Percentiles rank a stretch among this genome's conserved stretches.
These are phyloP conservation scores for Lasiodiplodia sp. DNA, from an alignment of 2,329 filamentous ascomycete genomes.

Conservation along the genomic window DNA sequence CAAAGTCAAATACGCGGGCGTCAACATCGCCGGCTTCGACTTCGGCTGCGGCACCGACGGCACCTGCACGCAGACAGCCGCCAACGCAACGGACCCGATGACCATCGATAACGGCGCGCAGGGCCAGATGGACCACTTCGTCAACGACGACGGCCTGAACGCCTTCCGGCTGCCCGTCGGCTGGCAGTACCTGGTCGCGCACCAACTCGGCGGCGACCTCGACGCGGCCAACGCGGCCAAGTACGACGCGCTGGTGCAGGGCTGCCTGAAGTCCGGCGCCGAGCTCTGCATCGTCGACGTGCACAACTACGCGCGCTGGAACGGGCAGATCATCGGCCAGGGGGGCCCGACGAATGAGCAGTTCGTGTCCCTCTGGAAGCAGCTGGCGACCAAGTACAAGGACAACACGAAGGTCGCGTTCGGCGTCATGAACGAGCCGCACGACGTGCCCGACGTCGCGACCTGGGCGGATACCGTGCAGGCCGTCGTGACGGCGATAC, in stretches of 20 bases:
- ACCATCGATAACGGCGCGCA: conserved; percentile 44
- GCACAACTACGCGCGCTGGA: conserved; percentile 61
- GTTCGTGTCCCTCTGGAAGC: conserved; percentile 65
- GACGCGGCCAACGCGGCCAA: conserved; percentile 57
- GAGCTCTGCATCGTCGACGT: conserved; percentile 65
- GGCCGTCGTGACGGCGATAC: conserved; percentile 69
- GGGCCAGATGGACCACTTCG: conserved; percentile 65
- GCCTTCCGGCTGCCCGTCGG: conserved; percentile 64
- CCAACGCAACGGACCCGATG: conserved; percentile 36
- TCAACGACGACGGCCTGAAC: conserved; percentile 61
- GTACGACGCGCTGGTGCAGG: conserved; percentile 65
- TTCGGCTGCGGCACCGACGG: conserved; percentile 53
- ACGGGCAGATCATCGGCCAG: conserved; percentile 69
- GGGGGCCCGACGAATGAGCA: conserved; percentile 67
- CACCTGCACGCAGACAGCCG: conserved; percentile 35
- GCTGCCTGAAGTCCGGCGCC: conserved; percentile 64
- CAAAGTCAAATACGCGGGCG: conserved; percentile 43
- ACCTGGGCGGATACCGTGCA: conserved; percentile 69
- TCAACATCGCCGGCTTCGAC: conserved; percentile 59
- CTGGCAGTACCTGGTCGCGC: conserved; percentile 68
- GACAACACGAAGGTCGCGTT: conserved; percentile 64
- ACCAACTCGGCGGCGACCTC: conserved; percentile 59
- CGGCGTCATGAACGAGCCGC: conserved; percentile 74
- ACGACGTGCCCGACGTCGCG: conserved; percentile 62
- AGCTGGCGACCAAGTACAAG: conserved; percentile 65